These are phyloP conservation scores for Mycosphaerella arachidis DNA, from an alignment of 2,329 filamentous ascomycete species.

Conservation along the genomic window DNA sequence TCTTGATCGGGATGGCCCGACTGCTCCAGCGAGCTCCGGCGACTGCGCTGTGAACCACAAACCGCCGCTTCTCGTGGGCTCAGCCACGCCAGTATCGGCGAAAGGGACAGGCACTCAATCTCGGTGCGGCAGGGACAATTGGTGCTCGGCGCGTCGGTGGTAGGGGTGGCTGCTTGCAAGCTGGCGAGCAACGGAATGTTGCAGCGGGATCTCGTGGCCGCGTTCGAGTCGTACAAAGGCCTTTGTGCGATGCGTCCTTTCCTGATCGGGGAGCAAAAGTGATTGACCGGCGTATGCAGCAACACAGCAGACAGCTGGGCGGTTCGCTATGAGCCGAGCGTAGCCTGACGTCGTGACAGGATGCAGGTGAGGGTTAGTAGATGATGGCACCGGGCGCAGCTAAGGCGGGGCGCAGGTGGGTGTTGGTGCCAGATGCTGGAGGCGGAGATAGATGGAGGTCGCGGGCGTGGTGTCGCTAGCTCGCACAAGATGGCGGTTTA, in stretches of 20 bases:
- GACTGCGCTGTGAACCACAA: slow-evolving; percentile 17
- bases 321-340: background rate
- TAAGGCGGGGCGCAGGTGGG: background rate
- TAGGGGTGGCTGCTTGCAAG: slow-evolving; percentile 12
- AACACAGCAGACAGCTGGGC: background rate
- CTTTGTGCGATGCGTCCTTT: background rate
- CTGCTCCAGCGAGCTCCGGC: slow-evolving; percentile 27
- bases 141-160: slow-evolving; percentile 1
- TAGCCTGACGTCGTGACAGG: background rate
- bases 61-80: slow-evolving; percentile 17
- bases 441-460: background rate
- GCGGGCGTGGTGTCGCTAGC: no score
- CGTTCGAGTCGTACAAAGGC: slow-evolving; percentile 6
- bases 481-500: no score
- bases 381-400: background rate
- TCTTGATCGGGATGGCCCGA: slow-evolving; percentile 40
- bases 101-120: slow-evolving; percentile 3
- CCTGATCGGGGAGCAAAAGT: background rate
- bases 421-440: background rate
- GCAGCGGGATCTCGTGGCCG: slow-evolving; percentile 15
- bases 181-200: slow-evolving; percentile 16
- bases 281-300: background rate
- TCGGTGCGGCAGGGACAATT: background rate
- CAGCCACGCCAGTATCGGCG: slow-evolving; percentile 14
- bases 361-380: background rate